Base-by-base conservation (phyloP, 208 protist genomes). In the Leishmania guyanensis region DNA sequence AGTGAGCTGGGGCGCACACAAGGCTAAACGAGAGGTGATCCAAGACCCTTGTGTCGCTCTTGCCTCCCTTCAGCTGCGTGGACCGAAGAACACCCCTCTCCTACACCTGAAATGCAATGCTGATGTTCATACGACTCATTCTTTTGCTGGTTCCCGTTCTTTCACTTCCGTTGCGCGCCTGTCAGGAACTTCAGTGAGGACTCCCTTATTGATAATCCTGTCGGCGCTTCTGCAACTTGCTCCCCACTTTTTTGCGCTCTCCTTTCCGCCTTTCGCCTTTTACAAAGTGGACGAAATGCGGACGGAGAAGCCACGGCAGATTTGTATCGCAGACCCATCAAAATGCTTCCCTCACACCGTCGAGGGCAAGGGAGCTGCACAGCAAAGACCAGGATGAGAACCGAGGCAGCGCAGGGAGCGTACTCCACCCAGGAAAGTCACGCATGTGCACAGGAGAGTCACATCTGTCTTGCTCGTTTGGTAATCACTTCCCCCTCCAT, bases 381-480 rank as follows among this genome's bases (percentile, higher is more conserved):
- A 5, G 77, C 48, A 81, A 64, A 33, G 80, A 56, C 81, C 79
- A 85, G 66, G 80, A 75, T 60, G 33, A 80, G 20, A 78, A 60
- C 70, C 64, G 77, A 85, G 53, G 76, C 56, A 50, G 29, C 33
- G 29, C 36, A 62, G 69, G 76, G 4, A 29, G 33, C 29, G 22
- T 22, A 36, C 36, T 3, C 17, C 3, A 73, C 26, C 69, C 12
- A 36, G 22, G 9, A 48, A 73, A 36, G 8, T 54, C 29, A 54
- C 69, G 6, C 33, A 36, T 22, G 26, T 46, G 8, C 39, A 33
- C 69, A 29, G 69, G 8, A n/a, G 20, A 43, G 69, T 12, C 69
- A 10, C 26, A 26, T 43, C 46, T 8, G 51, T 2, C 46, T 51
- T 73, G 39, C 48, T 36, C 46, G 20, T 16, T 17, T 4, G 0